These are phyloP conservation scores for Seiridium unicorne DNA, from an alignment of 2,329 filamentous ascomycete genomes.

Conservation along the genomic window DNA sequence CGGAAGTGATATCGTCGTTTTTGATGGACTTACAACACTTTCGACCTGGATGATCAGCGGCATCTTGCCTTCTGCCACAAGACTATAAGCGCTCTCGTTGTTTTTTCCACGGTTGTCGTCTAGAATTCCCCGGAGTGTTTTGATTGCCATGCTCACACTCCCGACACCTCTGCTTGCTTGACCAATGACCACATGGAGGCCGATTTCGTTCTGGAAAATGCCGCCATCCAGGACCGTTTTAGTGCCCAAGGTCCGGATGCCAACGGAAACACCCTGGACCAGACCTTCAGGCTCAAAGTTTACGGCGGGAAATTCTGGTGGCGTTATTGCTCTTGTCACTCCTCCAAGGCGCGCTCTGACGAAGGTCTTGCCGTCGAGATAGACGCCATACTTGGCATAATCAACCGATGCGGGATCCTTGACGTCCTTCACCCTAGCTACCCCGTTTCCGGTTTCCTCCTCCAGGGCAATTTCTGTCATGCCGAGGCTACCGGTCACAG, in stretches of 20 bases:
- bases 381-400: conserved; percentile 39
- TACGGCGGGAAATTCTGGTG: conserved; percentile 26
- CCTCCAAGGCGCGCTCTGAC: conserved; percentile 40
- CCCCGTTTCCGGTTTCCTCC: conserved; percentile 45
- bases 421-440: conserved; percentile 23
- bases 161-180: conserved; percentile 27
- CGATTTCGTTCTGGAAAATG: conserved; percentile 40
- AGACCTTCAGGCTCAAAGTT: conserved; percentile 20
- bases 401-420: conserved; percentile 27
- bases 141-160: conserved; percentile 21
- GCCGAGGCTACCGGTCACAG: conserved; percentile 45
- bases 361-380: conserved; percentile 38
- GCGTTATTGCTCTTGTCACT: conserved; percentile 40
- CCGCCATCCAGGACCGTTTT: conserved; percentile 37
- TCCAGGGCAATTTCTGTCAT: conserved; percentile 47
- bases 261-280: conserved; percentile 39
- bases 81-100: conserved; percentile 32
- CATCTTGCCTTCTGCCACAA: conserved; percentile 33
- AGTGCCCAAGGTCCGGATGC: conserved; percentile 35
- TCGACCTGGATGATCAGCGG: conserved; percentile 38
- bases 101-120: conserved; percentile 29
- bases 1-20: neutral
- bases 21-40: conserved; percentile 28
- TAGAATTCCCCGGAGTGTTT: conserved; percentile 35
- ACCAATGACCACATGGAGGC: conserved; percentile 38